phyloP scores from a whole-genome alignment of 306 rosid species.

The Malus asiatica region DNA sequence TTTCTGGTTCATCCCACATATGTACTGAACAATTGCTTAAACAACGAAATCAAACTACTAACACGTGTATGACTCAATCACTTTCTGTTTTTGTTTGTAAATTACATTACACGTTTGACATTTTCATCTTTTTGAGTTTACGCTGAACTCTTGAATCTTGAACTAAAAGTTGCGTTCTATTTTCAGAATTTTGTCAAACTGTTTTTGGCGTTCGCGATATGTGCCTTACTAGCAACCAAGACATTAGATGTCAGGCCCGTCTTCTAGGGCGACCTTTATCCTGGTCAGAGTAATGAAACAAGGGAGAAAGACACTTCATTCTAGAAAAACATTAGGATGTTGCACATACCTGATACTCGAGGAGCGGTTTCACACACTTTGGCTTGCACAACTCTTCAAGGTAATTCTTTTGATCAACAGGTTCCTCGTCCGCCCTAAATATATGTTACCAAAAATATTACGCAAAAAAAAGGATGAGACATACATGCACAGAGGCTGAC shows the following conservation, averaged over 20 bases:
- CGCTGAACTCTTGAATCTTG: not conserved
- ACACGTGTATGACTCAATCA: not conserved
- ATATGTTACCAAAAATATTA: not conserved
- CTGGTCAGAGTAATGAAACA: not conserved
- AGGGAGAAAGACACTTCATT: not conserved
- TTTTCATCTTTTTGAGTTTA: not conserved
- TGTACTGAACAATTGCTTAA: not conserved
- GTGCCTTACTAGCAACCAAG: not conserved
- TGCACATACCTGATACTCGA: slow-evolving; percentile 68
- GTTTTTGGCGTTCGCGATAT: not conserved
- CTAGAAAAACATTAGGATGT: not conserved
- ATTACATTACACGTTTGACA: not conserved
- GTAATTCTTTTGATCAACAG: slow-evolving; percentile 80
- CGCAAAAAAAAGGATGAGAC: not conserved
- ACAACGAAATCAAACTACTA: not conserved
- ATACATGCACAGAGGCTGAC: not conserved
- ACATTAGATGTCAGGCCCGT: not conserved
- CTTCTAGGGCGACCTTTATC: not conserved
- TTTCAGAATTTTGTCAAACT: not conserved
- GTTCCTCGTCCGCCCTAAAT: slow-evolving; percentile 95
- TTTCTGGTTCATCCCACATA: not conserved
- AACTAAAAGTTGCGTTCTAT: not conserved
- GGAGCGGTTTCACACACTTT: slow-evolving; percentile 84
- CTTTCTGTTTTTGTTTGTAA: not conserved
- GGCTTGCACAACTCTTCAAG: slow-evolving; percentile 89